Base-by-base conservation (phyloP, 2,329 filamentous ascomycete genomes). In the Penicillium sp. region DNA sequence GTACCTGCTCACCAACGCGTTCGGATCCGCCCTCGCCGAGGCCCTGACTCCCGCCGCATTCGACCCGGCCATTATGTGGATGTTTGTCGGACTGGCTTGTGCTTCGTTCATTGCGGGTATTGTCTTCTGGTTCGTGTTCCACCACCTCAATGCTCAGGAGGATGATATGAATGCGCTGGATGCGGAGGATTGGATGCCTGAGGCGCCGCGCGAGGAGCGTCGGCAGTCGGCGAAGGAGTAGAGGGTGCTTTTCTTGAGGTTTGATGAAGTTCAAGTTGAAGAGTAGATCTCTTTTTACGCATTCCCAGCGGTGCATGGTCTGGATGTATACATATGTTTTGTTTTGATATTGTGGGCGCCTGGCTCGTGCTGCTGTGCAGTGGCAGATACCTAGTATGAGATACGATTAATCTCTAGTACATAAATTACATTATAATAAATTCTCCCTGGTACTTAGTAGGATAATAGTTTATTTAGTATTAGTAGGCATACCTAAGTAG, bases 61-160 rank as follows among this genome's bases (percentile, higher is more conserved):
- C 52, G 84, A 91, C 67, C 88, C 87, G 19, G 79, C 84, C 60
- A 80, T 89, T 62, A 66, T 87, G 53, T 89, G 85, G 84, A 82
- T 90, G 79, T 89, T 88, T 63, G 76, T 78, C 21, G 83, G 82
- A 18, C 71, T 88, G n/a, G 80, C 79, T 5, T 64, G 73, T 49
- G 77, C 77, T 14, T 79, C 81, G 1, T 78, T 79, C 49, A 24
- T 75, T 2, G 75, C 78, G 3, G 82, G 82, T 19, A 72, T 76
- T 26, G 58, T 81, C 51, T 88, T 88, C 71, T 86, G 77, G 70
- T 24, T 75, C 28, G 61, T 75, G 43, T 84, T 82, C 72, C 73
- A 68, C 55, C 71, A 77, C 59, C 75, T 81, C 26, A 81, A 83
- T 59, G 66, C 64, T 11, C 66, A 75, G 57, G 81, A 83, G 62